Evolutionary conservation across 352 stramenopile species (phyloP), one percentile per base, ranked within the genome.

Genomic region (Phytophthora megakarya): DNA sequence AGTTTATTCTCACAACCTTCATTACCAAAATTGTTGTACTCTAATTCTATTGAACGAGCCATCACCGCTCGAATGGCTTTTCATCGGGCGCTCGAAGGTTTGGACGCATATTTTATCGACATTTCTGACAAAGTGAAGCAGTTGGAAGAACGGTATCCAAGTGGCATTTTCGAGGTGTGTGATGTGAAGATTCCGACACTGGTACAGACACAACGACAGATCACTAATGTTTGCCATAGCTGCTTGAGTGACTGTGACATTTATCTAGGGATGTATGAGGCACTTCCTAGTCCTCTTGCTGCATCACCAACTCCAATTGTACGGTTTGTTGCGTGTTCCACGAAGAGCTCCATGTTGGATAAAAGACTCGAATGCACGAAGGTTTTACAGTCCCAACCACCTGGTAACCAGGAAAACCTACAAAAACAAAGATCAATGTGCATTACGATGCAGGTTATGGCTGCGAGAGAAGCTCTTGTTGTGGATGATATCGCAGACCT

Each of bases 241-340:
- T 92, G 83, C 56, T 62, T 94, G 26, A 81, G 59, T 33, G 81
- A 92, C 28, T 89, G 78, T 30, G 85, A 92, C 48, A 44, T 92
- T 37, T 94, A 94, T 62, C 30, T 94, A 10, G 81, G 67, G 1
- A 79, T 92, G 65, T 72, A 78, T 35, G 81, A 94, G 37, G 42
- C 61, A 2, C 65, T 90, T n/a, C 78, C 81, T 1, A 75, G 73
- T 38, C 78, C 69, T 0, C 58, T 62, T 12, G 40, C 45, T 12
- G 51, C 62, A 1, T 73, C 67, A 1, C 43, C 72, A 3, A 75
- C 33, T 21, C 70, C 74, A 0, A 22, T 85, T 6, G 47, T 94
- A 11, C 66, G 73, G 0, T 91, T 85, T 46, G 70, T 72, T 1
- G 85, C 73, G 5, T 73, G 70, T 11, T 90, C 83, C 13, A 43